These are phyloP conservation scores for Lanmaoa pseudosensibilis DNA, from an alignment of 768 basidiomycete species.

Conservation along the genomic window DNA sequence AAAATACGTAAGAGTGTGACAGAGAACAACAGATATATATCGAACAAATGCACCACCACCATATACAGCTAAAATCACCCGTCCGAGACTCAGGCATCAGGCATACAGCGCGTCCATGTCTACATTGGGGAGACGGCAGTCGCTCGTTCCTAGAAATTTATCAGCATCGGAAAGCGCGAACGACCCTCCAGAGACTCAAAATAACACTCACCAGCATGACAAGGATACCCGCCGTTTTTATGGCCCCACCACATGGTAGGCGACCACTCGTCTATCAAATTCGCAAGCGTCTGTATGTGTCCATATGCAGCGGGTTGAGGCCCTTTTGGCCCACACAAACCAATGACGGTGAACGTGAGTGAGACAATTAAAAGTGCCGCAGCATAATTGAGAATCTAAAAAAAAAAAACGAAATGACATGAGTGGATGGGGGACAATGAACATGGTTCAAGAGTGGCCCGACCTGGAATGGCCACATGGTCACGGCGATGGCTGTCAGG, in stretches of 20 bases:
- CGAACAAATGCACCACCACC: not conserved
- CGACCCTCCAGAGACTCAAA: too few species aligned
- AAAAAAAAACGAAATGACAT: not conserved
- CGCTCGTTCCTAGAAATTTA: slow-evolving; percentile 22
- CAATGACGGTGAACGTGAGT: slow-evolving; percentile 15
- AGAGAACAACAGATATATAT: not conserved
- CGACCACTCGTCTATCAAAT: slow-evolving; percentile 39
- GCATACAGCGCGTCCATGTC: slow-evolving; percentile 23
- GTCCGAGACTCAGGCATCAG: slow-evolving; percentile 10
- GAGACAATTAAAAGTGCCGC: slow-evolving; percentile 20
- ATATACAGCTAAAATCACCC: not conserved
- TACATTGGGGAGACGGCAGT: slow-evolving; percentile 21
- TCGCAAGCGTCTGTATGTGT: slow-evolving; percentile 35
- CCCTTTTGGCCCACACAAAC: slow-evolving; percentile 18
- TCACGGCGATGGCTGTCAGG: slow-evolving; percentile 18
- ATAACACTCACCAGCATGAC: slow-evolving; percentile 25
- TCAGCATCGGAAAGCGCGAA: not conserved
- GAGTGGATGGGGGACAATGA: not conserved
- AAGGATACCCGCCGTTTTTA: slow-evolving; percentile 10
- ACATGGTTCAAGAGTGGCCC: not conserved
- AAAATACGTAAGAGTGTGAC: not conserved
- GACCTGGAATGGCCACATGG: slow-evolving; percentile 31
- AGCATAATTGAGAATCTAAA: slow-evolving; percentile 31
- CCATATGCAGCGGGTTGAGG: slow-evolving; percentile 35
- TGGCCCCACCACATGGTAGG: slow-evolving; percentile 33